Evolutionary conservation across 345 rosid species (phyloP), one percentile per base, ranked within the genome.

Genomic region (Luvunga scandens): DNA sequence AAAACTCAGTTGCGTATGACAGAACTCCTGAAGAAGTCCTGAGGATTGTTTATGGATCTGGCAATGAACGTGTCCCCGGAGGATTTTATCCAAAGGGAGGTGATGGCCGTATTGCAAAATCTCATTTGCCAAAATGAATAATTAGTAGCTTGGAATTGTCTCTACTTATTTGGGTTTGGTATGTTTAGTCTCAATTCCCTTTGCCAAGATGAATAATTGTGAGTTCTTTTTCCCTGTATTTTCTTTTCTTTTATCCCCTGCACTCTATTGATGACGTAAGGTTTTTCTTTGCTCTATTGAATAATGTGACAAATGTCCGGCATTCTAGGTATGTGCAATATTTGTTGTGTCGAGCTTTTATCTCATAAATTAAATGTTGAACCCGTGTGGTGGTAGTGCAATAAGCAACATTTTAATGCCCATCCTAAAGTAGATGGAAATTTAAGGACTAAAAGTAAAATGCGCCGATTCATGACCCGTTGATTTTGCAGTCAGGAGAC

Each of bases 81-180:
- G 88, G 88, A 18, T 86, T 86, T 71, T 83, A 70, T 67, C 88
- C 86, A 0, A 72, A 83, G n/a, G 88, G 88, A 45, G 88, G 73
- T 19, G 62, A 78, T 38, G 88, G 86, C 16, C 75, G 73, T 0
- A 86, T 86, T 25, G 86, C 86, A 16, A 71, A 38, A 50, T 75
- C 75, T 33, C 27, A 75, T 56, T 48, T 79, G 45, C 27, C 55
- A 4, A 83, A 55, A 72, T 85, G 64, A 81, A 78, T 33, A 75
- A 83, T 1, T 83, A 78, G 53, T 82, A 86, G 1, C 27, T 78
- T 33, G 84, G 88, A 6, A 31, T 78, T 69, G 86, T 73, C 60
- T 36, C 21, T 21, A 45, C 59, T 27, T 69, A 7, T 34, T 13
- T 13, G 50, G 22, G 5, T 27, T 42, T 34, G 45, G 7, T 4